These are phyloP conservation scores for Diaporthe eres DNA, from an alignment of 2,329 filamentous ascomycete species.

Conservation along the genomic window DNA sequence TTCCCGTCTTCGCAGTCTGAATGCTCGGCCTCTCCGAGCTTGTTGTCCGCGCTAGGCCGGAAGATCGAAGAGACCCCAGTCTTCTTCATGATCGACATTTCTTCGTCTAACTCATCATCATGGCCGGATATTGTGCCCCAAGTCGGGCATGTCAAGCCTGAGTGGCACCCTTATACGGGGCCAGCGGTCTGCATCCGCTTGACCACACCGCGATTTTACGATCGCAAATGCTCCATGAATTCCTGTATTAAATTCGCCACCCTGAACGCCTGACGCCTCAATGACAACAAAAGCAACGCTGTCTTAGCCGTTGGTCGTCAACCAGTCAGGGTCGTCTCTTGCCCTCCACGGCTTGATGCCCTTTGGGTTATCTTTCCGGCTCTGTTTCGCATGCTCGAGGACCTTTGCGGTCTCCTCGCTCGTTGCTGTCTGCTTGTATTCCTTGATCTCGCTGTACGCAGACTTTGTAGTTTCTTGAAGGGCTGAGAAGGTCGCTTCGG, in stretches of 20 bases:
- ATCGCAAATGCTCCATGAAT: neutral
- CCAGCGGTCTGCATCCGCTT: neutral
- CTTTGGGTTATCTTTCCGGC: slow-evolving; percentile 66
- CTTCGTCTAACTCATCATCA: neutral
- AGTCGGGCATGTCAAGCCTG: neutral
- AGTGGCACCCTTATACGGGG: neutral
- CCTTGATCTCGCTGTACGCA: slow-evolving; percentile 65
- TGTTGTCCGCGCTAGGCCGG: neutral
- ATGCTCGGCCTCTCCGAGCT: neutral
- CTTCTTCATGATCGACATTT: neutral
- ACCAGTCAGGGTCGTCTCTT: slow-evolving; percentile 73
- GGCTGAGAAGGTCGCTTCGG: slow-evolving; percentile 62
- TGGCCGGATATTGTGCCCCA: neutral
- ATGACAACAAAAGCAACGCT: neutral
- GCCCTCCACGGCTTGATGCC: slow-evolving; percentile 73
- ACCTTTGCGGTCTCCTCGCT: slow-evolving; percentile 63
- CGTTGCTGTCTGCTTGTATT: slow-evolving; percentile 63
- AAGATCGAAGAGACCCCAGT: too few relatives aligned
- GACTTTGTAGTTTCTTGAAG: slow-evolving; percentile 63
- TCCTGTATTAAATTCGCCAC: neutral
- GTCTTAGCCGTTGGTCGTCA: slow-evolving; percentile 46
- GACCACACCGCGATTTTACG: neutral
- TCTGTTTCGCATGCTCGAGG: slow-evolving; percentile 66
- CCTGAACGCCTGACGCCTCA: neutral
- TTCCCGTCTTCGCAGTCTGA: neutral